Evolutionary conservation across 208 protist genomes (phyloP).

Genomic region (Leishmania major): DNA sequence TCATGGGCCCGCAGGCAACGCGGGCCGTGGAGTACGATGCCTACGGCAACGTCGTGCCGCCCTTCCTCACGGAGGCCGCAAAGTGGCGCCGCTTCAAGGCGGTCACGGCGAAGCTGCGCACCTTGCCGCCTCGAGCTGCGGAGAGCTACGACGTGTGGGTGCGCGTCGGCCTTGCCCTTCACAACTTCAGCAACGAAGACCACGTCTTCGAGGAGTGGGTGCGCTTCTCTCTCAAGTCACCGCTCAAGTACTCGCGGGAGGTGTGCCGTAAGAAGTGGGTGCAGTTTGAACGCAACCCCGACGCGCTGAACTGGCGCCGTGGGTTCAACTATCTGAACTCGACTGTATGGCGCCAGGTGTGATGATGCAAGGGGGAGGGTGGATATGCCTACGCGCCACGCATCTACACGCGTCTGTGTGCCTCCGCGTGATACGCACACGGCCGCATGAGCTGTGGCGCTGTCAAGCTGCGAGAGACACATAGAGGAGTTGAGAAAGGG

Average conservation of each 20-base stretch:
- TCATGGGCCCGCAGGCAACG: conserved; percentile 51
- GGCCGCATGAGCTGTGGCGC: not conserved
- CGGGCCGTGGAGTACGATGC: conserved; percentile 71
- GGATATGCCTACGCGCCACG: not conserved
- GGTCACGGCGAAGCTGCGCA: conserved; percentile 61
- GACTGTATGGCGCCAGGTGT: conserved; percentile 70
- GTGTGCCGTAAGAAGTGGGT: conserved; percentile 80
- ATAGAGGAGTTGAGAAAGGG: no score
- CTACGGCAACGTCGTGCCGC: conserved; percentile 80
- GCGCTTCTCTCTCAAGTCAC: conserved; percentile 74
- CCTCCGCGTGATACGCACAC: not conserved
- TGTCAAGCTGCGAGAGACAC: not conserved
- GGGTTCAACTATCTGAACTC: conserved; percentile 87
- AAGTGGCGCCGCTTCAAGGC: conserved; percentile 77
- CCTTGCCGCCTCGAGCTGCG: conserved; percentile 56
- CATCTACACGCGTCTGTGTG: not conserved
- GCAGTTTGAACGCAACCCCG: conserved; percentile 86
- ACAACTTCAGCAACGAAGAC: conserved; percentile 89
- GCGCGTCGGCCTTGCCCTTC: conserved; percentile 80
- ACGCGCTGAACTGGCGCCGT: conserved; percentile 82
- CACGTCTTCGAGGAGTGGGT: conserved; percentile 90
- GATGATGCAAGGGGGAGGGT: not conserved
- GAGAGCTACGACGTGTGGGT: conserved; percentile 83
- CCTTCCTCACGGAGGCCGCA: conserved; percentile 66
- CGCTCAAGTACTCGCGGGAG: conserved; percentile 81